Evolutionary conservation across 2,329 filamentous ascomycete species (phyloP).

Genomic region (Colletotrichum navitas): DNA sequence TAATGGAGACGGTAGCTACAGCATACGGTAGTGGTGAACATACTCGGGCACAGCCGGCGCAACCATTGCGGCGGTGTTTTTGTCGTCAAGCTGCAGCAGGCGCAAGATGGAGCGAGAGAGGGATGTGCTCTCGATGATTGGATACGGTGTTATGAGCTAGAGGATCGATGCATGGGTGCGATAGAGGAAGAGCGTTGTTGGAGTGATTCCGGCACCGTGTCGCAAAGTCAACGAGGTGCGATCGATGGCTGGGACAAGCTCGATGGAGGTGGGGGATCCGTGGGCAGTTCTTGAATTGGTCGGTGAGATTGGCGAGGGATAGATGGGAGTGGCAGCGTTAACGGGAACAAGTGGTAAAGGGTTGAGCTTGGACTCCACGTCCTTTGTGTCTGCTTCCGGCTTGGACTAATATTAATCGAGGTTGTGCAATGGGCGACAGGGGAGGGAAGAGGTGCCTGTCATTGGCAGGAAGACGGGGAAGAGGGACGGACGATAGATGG

Average conservation of each 20-base stretch:
- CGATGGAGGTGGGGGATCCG: slow-evolving; percentile 20
- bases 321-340: slow-evolving; percentile 16
- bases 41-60: slow-evolving; percentile 83
- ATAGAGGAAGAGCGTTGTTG: slow-evolving; percentile 1
- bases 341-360: slow-evolving; percentile 10
- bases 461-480: slow-evolving; percentile 7
- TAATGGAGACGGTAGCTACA: slow-evolving; percentile 31
- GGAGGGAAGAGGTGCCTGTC: slow-evolving; percentile 25
- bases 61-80: slow-evolving; percentile 67
- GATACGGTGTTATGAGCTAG: slow-evolving; percentile 31
- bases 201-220: background rate
- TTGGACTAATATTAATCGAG: slow-evolving; percentile 34
- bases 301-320: slow-evolving; percentile 37
- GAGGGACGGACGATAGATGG: background rate
- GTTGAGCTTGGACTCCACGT: slow-evolving; percentile 34
- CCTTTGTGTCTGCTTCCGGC: slow-evolving; percentile 18
- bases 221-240: slow-evolving; percentile 16
- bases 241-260: slow-evolving; percentile 35
- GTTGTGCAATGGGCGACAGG: slow-evolving; percentile 15
- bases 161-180: slow-evolving; percentile 25
- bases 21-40: slow-evolving; percentile 49
- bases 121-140: slow-evolving; percentile 8
- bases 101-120: slow-evolving; percentile 7
- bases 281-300: slow-evolving; percentile 23
- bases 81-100: slow-evolving; percentile 25